Evolutionary conservation across 176 grass and related monocot genomes (phyloP), one percentile per base, ranked within the genome.

Genomic region (Zea luxurians): DNA sequence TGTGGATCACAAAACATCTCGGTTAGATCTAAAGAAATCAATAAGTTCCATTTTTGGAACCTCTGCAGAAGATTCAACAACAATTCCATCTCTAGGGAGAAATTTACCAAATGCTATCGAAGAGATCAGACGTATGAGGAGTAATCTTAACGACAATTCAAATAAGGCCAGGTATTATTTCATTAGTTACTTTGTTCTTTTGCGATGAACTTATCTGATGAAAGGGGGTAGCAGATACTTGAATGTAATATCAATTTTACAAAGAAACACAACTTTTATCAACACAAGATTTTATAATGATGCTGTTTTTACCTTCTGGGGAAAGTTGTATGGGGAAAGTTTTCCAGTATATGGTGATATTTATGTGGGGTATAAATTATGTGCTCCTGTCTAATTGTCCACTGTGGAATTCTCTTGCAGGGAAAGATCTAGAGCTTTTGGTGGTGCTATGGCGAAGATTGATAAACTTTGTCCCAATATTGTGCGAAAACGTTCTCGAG

Each of bases 121-220:
- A 68, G 91, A 97, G 40, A 70, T 91, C 55, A 93, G 78, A 83
- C 90, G 86, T 42, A 15, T 84, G 64, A 97, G 44, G 87, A 89
- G 62, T 87, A 87, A 84, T 83, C 78, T 97, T 75, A 80, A 71
- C 7, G 93, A 93, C 43, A 61, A 35, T 74, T 77, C 74, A 66
- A 83, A 43, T 76, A 91, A 91, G 66, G 93, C 93, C 55, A 89
- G 83, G 93, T 97, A 92, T 50, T 72, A 52, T 75, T 65, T 79
- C 38, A 62, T 37, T 68, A 54, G 8, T 77, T 60, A 73, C 36
- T 80, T 61, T 21, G 7, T 80, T 82, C 21, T 81, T 67, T 66
- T 60, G 20, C 21, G 60, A 64, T 80, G 47, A 83, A 75, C 52
- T 78, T 78, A 84, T 57, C 13, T 64, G 54, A 27, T 71, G 47